These are phyloP conservation scores for Piper longum DNA, from an alignment of 164 flowering plant genomes.

Conservation along the genomic window DNA sequence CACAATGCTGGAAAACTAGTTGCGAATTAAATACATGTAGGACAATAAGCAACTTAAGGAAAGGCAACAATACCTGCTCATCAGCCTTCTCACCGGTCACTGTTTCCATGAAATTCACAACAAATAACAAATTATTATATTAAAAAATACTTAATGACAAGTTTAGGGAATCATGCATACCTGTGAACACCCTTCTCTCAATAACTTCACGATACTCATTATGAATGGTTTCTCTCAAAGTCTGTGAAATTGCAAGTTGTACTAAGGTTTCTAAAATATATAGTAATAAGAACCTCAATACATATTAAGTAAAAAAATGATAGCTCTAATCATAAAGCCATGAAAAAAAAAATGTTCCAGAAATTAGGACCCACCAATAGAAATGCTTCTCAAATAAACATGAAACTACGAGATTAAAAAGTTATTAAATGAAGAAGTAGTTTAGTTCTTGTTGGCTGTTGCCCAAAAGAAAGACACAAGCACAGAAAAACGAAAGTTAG, in stretches of 20 bases:
- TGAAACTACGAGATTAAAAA: no score
- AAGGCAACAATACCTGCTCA: conserved; percentile 46
- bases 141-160: conserved; percentile 3
- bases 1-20: no score
- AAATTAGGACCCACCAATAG: no score
- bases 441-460: no score
- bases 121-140: conserved; percentile 1
- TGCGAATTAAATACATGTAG: conserved; percentile 27
- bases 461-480: no score
- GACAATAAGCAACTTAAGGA: neutral
- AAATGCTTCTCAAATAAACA: no score
- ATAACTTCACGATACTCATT: conserved; percentile 80
- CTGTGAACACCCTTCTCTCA: conserved; percentile 81
- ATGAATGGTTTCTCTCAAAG: conserved; percentile 49
- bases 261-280: neutral
- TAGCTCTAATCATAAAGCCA: no score
- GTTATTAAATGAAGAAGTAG: no score
- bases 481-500: no score
- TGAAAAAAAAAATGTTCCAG: no score
- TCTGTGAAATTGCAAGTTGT: conserved; percentile 14
- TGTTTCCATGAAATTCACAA: conserved; percentile 8
- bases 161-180: conserved; percentile 11
- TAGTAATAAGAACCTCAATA: neutral
- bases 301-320: no score
- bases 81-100: conserved; percentile 72